Base-by-base conservation (phyloP, 352 stramenopile species). In the Phytopythium mirpurense region DNA sequence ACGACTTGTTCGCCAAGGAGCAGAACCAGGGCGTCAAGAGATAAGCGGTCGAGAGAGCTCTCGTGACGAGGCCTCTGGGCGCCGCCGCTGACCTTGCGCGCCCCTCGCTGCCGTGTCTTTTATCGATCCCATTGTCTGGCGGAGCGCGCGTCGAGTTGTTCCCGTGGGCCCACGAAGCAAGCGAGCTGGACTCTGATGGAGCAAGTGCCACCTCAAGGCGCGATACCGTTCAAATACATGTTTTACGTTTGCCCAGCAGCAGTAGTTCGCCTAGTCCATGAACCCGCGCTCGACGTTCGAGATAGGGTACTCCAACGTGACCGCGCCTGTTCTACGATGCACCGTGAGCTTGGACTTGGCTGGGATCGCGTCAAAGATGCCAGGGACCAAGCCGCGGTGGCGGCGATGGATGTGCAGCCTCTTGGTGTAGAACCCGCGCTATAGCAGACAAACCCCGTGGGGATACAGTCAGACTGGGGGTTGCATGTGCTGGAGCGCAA, bases 291-390 rank as follows among this genome's bases (percentile, higher is more conserved):
- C 63, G 34, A 62, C 54, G 0, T 66, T 50, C 0, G 57, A 70
- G 6, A 48, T 68, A 11, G 76, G 72, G 34, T 81, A 87, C 61
- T 87, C 72, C 35, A 87, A 60, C 6, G 54, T 76, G n/a, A 60
- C 51, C 1, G 53, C 29, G 27, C 70, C 46, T 0, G 43, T 56
- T 26, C 26, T 48, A 19, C 45, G 47, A 36, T 74, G 50, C 12
- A 71, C 29, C 0, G 61, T 79, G 27, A 87, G 55, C 41, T 75
- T 73, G 9, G 76, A 84, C 2, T 50, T 76, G 0, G 63, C 73
- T 0, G 54, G 40, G 16, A 83, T 84, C n/a, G 76, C 78, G 54
- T 87, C 76, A 35, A 87, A 87, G 59, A 87, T 70, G 8, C 72
- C 73, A 2, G 71, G 70, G 31, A 87, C 69, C 4, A 87, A 56